Conservation (phyloP, 805 yeast genomes). For the Candida maesae region DNA sequence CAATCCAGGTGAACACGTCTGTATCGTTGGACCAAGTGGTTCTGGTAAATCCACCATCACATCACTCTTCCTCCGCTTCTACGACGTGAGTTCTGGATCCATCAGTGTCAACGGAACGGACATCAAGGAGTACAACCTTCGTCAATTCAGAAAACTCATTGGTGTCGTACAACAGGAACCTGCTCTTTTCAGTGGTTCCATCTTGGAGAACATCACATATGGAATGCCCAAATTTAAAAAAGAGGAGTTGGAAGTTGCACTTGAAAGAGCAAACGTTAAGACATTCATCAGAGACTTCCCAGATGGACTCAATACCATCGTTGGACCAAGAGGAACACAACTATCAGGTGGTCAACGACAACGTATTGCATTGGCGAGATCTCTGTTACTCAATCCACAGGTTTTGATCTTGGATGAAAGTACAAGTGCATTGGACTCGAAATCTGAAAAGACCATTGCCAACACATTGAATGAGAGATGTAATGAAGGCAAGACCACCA, state of each 20-base stretch:
- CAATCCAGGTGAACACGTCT: conserved; percentile 78
- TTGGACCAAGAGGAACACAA: conserved; percentile 86
- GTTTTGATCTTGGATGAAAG: conserved; percentile 90
- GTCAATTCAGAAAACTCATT: conserved; percentile 64
- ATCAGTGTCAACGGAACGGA: conserved; percentile 63
- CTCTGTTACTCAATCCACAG: conserved; percentile 73
- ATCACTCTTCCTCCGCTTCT: conserved; percentile 74
- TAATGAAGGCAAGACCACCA: conserved; percentile 60
- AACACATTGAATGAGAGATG: conserved; percentile 59
- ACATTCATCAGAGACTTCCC: conserved; percentile 74
- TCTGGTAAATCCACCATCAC: conserved; percentile 91
- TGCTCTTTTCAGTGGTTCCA: conserved; percentile 77
- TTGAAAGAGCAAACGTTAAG: conserved; percentile 67
- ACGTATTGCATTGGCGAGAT: conserved; percentile 86
- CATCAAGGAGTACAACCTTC: conserved; percentile 61
- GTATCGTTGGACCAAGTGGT: conserved; percentile 97
- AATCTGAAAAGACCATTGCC: conserved; percentile 82
- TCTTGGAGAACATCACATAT: conserved; percentile 78
- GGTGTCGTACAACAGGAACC: conserved; percentile 98
- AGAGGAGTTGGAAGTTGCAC: conserved; percentile 57
- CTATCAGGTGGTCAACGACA: conserved; percentile 95
- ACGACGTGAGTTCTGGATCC: conserved; percentile 68
- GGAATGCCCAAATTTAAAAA: conserved; percentile 56
- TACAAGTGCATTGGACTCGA: conserved; percentile 88
- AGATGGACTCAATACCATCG: conserved; percentile 71